phyloP scores from a whole-genome alignment of 2,329 filamentous ascomycete species.

The Penicillium sp. region DNA sequence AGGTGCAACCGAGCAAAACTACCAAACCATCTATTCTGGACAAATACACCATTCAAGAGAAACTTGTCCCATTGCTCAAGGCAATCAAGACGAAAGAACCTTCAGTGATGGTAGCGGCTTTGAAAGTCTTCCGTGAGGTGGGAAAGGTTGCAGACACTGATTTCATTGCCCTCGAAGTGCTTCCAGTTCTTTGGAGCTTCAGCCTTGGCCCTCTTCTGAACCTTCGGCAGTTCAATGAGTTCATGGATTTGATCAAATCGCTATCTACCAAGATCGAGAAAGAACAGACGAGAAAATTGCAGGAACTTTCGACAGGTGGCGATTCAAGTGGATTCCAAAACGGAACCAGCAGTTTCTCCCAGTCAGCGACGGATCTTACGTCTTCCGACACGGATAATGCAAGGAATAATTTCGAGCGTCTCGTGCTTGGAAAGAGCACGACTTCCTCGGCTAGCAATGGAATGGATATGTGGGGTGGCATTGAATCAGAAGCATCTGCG shows the following conservation, averaged over 20 bases:
- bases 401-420: constrained; percentile 78
- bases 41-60: constrained; percentile 98
- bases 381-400: constrained; percentile 53
- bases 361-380: constrained; percentile 23
- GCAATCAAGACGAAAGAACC: constrained; percentile 98
- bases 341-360: constrained; percentile 27
- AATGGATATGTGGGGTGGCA: constrained; percentile 33
- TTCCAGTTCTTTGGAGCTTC: constrained; percentile 90
- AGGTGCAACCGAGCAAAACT: constrained; percentile 50
- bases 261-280: constrained; percentile 79
- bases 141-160: constrained; percentile 80
- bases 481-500: constrained; percentile 32
- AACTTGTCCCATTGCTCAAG: constrained; percentile 85
- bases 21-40: constrained; percentile 78
- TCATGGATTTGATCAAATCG: constrained; percentile 83
- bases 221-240: constrained; percentile 80
- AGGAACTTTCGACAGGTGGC: constrained; percentile 70
- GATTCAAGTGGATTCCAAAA: constrained; percentile 47
- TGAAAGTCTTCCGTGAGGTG: constrained; percentile 81
- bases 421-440: constrained; percentile 72
- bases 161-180: constrained; percentile 85
- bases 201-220: constrained; percentile 85
- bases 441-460: constrained; percentile 38
- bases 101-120: constrained; percentile 90
- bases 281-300: constrained; percentile 84